phyloP scores from a whole-genome alignment of 441 rosid genomes.

The Syzygium malaccense region DNA sequence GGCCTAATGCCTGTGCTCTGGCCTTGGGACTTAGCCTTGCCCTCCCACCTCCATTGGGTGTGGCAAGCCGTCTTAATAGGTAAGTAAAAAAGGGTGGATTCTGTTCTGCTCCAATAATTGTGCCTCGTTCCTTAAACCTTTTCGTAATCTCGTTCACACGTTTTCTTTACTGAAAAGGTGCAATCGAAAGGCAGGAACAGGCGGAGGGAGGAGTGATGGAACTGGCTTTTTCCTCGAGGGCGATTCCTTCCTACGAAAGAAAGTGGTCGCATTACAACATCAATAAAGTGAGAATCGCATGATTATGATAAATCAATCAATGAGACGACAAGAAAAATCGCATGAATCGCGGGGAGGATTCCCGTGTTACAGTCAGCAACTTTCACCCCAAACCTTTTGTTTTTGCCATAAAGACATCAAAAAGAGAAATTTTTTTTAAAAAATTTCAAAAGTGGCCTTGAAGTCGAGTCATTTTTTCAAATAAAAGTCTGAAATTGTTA shows the following conservation, averaged over 20 bases:
- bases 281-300: not conserved
- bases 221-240: not conserved
- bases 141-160: not conserved
- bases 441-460: fast-evolving
- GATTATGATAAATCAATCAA: not conserved
- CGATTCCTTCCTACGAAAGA: not conserved
- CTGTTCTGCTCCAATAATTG: not conserved
- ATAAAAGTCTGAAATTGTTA: too few relatives aligned
- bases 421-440: not conserved
- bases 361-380: not conserved
- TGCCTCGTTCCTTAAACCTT: not conserved
- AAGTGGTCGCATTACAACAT: not conserved
- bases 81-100: not conserved
- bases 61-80: not conserved
- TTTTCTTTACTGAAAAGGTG: not conserved
- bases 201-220: not conserved
- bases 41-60: not conserved
- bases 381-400: not conserved
- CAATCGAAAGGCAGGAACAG: not conserved
- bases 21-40: not conserved
- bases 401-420: not conserved
- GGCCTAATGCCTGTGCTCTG: not conserved
- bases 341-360: not conserved
- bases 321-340: not conserved
- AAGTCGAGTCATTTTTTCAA: too few relatives aligned